phyloP scores from a whole-genome alignment of 2,329 filamentous ascomycete genomes.

The Aspergillus clavatus region DNA sequence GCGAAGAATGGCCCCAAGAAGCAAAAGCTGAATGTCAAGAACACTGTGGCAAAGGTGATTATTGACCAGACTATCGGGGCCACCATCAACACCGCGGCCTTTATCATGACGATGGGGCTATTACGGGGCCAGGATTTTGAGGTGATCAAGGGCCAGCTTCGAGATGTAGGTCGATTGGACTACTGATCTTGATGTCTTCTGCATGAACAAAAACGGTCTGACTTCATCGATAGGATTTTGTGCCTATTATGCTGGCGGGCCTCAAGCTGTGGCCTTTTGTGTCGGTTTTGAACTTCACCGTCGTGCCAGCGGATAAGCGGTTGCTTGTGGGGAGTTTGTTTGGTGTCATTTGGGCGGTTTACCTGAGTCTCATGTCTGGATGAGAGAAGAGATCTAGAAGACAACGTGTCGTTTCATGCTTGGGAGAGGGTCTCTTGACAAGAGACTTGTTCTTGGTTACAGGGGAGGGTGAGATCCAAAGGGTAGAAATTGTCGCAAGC shows the following conservation, averaged over 20 bases:
- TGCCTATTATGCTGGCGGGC: constrained; percentile 33
- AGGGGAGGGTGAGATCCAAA: not conserved
- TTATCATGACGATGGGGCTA: constrained; percentile 52
- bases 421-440: too few species aligned
- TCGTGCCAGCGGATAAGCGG: constrained; percentile 33
- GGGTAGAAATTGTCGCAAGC: too few species aligned
- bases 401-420: too few species aligned
- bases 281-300: constrained; percentile 35
- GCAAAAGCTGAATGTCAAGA: constrained; percentile 25
- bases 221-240: constrained; percentile 28
- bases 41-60: constrained; percentile 49
- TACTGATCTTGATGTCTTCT: too few species aligned
- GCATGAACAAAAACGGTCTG: too few species aligned
- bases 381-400: constrained; percentile 6
- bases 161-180: constrained; percentile 22
- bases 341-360: constrained; percentile 38
- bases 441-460: too few species aligned
- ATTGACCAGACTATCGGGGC: constrained; percentile 57
- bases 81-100: constrained; percentile 52
- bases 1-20: constrained; percentile 10
- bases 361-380: constrained; percentile 32
- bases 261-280: constrained; percentile 40
- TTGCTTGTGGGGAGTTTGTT: constrained; percentile 34
- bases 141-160: constrained; percentile 30
- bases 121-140: constrained; percentile 37